Evolutionary conservation across 2,329 filamentous ascomycete species (phyloP).

Genomic region (Grosmannia serpens): DNA sequence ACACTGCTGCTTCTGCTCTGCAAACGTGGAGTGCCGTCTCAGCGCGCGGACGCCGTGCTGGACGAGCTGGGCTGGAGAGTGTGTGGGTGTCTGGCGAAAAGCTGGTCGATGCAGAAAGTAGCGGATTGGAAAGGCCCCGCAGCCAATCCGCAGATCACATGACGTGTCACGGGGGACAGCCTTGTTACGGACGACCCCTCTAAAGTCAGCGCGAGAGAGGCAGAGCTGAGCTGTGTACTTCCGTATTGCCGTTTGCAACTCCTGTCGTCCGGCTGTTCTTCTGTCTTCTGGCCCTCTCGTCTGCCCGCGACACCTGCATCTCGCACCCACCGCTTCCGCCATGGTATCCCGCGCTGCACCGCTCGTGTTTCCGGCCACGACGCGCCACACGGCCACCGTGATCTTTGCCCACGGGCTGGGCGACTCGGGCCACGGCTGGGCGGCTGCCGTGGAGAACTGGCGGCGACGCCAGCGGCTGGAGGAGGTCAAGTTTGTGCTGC

Average conservation of each 20-base stretch:
- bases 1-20: too few species aligned
- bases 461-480: slow-evolving; percentile 67
- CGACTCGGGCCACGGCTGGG: slow-evolving; percentile 71
- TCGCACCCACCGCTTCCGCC: neutral
- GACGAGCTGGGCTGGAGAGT: neutral
- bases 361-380: slow-evolving; percentile 66
- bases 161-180: too few species aligned
- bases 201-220: too few species aligned
- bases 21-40: too few species aligned
- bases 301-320: neutral
- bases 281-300: neutral
- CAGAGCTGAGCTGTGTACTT: neutral
- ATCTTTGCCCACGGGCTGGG: slow-evolving; percentile 92
- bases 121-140: too few species aligned
- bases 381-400: slow-evolving; percentile 79
- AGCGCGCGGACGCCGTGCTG: neutral
- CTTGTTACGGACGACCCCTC: too few species aligned
- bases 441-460: slow-evolving; percentile 78
- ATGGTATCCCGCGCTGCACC: slow-evolving; percentile 22
- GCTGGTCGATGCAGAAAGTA: too few species aligned
- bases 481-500: slow-evolving; percentile 88
- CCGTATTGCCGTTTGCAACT: neutral
- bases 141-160: too few species aligned
- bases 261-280: neutral
- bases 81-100: neutral